These are phyloP conservation scores for Exophiala sp. DNA, from an alignment of 2,329 filamentous ascomycete species.

Conservation along the genomic window DNA sequence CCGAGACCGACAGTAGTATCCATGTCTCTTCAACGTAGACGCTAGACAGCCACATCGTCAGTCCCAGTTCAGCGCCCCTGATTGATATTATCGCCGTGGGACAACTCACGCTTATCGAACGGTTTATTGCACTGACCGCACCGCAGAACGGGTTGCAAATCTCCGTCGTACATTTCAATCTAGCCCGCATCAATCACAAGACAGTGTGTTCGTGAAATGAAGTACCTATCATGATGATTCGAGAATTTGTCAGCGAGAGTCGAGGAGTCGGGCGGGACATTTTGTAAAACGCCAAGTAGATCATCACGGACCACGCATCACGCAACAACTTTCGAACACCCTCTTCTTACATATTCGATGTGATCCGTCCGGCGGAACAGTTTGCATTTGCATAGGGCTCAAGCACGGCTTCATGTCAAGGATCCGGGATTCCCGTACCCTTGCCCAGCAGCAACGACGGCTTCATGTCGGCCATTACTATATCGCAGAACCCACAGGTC, in stretches of 20 bases:
- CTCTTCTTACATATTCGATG: too few relatives aligned
- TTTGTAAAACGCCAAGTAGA: background rate
- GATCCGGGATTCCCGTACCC: too few relatives aligned
- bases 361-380: too few relatives aligned
- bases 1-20: constrained; percentile 45
- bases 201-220: constrained; percentile 7
- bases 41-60: constrained; percentile 29
- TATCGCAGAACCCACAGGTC: background rate
- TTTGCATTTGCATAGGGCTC: too few relatives aligned
- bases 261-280: background rate
- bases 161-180: constrained; percentile 30
- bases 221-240: background rate
- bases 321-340: too few relatives aligned
- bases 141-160: constrained; percentile 32
- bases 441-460: too few relatives aligned
- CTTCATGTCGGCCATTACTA: too few relatives aligned
- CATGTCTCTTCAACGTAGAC: constrained; percentile 44
- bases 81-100: constrained; percentile 3
- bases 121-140: constrained; percentile 42
- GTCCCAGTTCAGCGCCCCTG: background rate
- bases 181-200: constrained; percentile 17
- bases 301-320: too few relatives aligned
- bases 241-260: background rate
- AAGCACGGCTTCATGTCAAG: too few relatives aligned
- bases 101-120: constrained; percentile 39